Conservation (phyloP, 805 yeast species). For the Candida piceae region DNA sequence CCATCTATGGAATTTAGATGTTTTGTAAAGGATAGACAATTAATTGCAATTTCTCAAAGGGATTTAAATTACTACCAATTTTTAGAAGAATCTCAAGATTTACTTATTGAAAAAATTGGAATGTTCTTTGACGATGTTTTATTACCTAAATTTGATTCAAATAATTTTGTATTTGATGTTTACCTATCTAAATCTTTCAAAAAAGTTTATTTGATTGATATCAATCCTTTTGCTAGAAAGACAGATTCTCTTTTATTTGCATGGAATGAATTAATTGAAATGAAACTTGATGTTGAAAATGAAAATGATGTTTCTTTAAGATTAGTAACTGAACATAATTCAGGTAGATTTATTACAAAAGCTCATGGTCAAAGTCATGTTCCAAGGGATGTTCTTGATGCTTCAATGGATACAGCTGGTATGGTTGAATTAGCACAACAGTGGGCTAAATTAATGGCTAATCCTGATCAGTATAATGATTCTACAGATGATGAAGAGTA, state of each 20-base stretch:
- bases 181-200: conserved; percentile 74
- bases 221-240: conserved; percentile 77
- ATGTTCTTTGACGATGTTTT: conserved; percentile 49
- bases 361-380: conserved; percentile 89
- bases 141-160: conserved; percentile 45
- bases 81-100: conserved; percentile 46
- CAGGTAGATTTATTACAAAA: conserved; percentile 71
- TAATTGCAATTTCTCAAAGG: conserved; percentile 78
- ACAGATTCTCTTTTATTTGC: conserved; percentile 76
- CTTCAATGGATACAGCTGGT: conserved; percentile 60
- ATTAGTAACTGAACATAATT: conserved; percentile 60
- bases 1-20: conserved; percentile 92
- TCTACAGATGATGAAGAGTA: conserved; percentile 2
- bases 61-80: conserved; percentile 81
- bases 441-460: conserved; percentile 37
- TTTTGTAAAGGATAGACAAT: conserved; percentile 58
- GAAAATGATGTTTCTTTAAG: conserved; percentile 50
- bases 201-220: conserved; percentile 67
- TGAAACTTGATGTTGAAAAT: conserved; percentile 23
- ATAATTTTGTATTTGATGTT: conserved; percentile 67
- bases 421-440: conserved; percentile 64
- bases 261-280: conserved; percentile 69
- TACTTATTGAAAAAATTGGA: conserved; percentile 43
- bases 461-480: neutral
- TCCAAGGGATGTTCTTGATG: conserved; percentile 87